phyloP scores from a whole-genome alignment of 2,329 filamentous ascomycete species.

The Chlorencoelia australis region DNA sequence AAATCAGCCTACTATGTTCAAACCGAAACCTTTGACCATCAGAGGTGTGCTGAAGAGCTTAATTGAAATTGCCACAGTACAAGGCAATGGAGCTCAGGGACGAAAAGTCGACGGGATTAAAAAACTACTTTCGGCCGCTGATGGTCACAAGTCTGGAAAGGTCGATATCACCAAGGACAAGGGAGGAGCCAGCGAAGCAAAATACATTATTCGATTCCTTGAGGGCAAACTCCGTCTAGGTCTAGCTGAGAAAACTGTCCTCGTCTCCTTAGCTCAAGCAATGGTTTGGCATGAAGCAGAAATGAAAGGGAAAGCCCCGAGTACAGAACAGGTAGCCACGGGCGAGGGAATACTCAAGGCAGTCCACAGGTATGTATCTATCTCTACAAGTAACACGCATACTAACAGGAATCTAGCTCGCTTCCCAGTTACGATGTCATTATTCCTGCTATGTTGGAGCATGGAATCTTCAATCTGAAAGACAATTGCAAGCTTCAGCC shows the following conservation, averaged over 20 bases:
- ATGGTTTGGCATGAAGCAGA: conserved; percentile 74
- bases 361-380: conserved; percentile 61
- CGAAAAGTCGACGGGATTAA: conserved; percentile 93
- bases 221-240: conserved; percentile 91
- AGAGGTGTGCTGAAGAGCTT: conserved; percentile 78
- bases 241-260: conserved; percentile 82
- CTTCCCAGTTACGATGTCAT: conserved; percentile 93
- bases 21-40: conserved; percentile 83
- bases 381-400: not conserved
- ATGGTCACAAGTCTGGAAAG: conserved; percentile 62
- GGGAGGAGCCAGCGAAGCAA: conserved; percentile 87
- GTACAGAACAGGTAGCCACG: conserved; percentile 65
- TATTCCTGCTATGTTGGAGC: conserved; percentile 76
- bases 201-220: conserved; percentile 84
- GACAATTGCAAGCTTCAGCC: conserved; percentile 86
- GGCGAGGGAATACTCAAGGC: conserved; percentile 81
- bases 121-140: conserved; percentile 86
- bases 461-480: conserved; percentile 73
- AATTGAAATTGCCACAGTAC: conserved; percentile 76
- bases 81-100: conserved; percentile 79
- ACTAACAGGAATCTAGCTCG: conserved; percentile 51
- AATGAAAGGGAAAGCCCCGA: conserved; percentile 54
- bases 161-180: conserved; percentile 89
- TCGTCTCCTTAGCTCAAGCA: conserved; percentile 83
- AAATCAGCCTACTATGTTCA: conserved; percentile 97